Evolutionary conservation across 2,329 filamentous ascomycete genomes (phyloP), one percentile per base, ranked within the genome.

Genomic region (Ascochyta rabiei): DNA sequence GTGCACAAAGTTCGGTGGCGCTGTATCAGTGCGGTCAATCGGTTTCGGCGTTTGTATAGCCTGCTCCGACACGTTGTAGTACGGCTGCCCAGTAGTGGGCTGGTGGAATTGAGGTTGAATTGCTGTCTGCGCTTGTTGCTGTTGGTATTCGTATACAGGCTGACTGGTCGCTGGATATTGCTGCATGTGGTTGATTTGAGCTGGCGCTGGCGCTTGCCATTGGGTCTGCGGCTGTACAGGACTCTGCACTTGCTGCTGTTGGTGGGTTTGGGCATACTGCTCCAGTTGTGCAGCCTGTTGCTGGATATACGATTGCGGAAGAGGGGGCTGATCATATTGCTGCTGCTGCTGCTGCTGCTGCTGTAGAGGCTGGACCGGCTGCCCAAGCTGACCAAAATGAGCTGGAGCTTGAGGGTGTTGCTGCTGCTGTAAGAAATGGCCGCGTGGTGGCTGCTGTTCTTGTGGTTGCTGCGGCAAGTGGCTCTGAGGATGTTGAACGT

Each of bases 31-130:
- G 10, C 65, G 66, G 47, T 55, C 60, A 23, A 67, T 37, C 9
- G 71, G 66, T 37, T 64, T 71, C 6, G 67, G 64, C 13, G 66
- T 67, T 56, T 70, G 64, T n/a, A 68, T 65, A 1, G 52, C 54
- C 44, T 67, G 63, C 13, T 61, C 59, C 42, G 61, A 42, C 10
- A 44, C 58, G 18, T 64, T 56, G 6, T 44, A 30, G 46, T 66
- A 61, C 13, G 62, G 64, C 23, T 64, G 63, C n/a, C 53, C 56
- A 5, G 33, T 15, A n/a, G 62, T 57, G 8, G 40, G 49, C 46
- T 70, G 24, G 38, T 68, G 68, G 39, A 68, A 33, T 40, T 28
- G 35, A 37, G 44, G 47, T 16, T 46, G 35, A 34, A 1, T 7
- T 7, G 31, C 31, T 16, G 31, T 6, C 16, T 46, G 50, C 15